Evolutionary conservation across 2,329 filamentous ascomycete species (phyloP).

Genomic region (Monilinia laxa): DNA sequence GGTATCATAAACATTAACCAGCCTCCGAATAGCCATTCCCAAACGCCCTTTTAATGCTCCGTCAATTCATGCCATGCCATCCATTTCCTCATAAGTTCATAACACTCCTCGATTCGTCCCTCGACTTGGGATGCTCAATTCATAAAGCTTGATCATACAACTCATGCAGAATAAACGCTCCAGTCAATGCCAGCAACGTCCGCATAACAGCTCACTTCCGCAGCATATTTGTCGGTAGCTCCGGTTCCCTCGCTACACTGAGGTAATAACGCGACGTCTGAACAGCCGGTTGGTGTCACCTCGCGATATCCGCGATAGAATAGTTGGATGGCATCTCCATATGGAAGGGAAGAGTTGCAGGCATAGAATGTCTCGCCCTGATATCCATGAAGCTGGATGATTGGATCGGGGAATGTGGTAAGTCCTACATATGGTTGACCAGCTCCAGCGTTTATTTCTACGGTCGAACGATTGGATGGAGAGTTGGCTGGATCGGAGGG

Average conservation of each 20-base stretch:
- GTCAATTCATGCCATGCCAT: neutral
- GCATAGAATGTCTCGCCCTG: conserved; percentile 44
- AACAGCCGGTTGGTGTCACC: conserved; percentile 45
- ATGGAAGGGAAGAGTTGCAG: conserved; percentile 46
- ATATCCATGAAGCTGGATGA: conserved; percentile 35
- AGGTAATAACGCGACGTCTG: conserved; percentile 46
- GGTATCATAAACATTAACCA: conserved; percentile 8
- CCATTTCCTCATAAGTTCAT: conserved; percentile 11
- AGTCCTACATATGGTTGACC: conserved; percentile 44
- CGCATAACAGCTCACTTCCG: conserved; percentile 44
- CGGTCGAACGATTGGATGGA: conserved; percentile 34
- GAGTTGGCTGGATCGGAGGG: conserved; percentile 31
- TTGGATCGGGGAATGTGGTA: conserved; percentile 42
- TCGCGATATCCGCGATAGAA: conserved; percentile 44
- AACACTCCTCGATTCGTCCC: neutral
- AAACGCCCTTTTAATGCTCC: conserved; percentile 2
- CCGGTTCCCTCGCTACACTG: conserved; percentile 45
- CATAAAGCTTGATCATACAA: too few species aligned
- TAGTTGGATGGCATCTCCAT: conserved; percentile 44
- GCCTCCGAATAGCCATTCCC: neutral
- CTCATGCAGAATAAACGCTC: conserved; percentile 37
- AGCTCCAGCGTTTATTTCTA: conserved; percentile 42
- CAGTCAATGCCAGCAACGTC: conserved; percentile 45
- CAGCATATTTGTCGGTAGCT: conserved; percentile 45
- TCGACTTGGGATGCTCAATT: too few species aligned